phyloP scores from a whole-genome alignment of 768 basidiomycete genomes.

The Suillus variegatus region DNA sequence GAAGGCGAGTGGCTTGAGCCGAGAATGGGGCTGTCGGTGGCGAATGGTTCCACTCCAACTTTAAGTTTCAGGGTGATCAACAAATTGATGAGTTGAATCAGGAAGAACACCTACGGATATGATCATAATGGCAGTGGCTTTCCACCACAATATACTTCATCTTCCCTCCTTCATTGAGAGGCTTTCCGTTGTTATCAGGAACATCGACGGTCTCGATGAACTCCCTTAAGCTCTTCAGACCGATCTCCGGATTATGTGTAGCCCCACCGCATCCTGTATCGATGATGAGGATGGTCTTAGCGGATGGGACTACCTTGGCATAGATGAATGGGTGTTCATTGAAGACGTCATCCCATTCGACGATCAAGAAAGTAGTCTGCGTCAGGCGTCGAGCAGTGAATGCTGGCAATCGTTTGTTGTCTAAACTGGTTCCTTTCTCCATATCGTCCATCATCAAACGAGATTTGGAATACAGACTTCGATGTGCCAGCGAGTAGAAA shows the following conservation, averaged over 20 bases:
- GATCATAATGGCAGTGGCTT: constrained; percentile 61
- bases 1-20: constrained; percentile 48
- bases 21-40: constrained; percentile 46
- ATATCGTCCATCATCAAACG: constrained; percentile 14
- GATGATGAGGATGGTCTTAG: constrained; percentile 46
- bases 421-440: constrained; percentile 8
- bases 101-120: constrained; percentile 46
- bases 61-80: background rate
- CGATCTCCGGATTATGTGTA: constrained; percentile 40
- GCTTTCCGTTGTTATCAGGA: constrained; percentile 41
- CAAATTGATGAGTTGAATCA: background rate
- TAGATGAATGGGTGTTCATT: constrained; percentile 58
- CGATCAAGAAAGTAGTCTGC: constrained; percentile 42
- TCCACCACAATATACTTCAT: constrained; percentile 49
- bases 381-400: constrained; percentile 39
- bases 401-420: constrained; percentile 19
- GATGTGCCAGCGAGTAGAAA: constrained; percentile 8
- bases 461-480: background rate
- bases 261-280: constrained; percentile 59
- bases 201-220: constrained; percentile 51
- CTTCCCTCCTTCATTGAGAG: constrained; percentile 44
- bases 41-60: constrained; percentile 56
- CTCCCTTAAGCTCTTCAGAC: constrained; percentile 44
- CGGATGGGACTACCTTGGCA: constrained; percentile 42
- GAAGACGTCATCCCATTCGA: constrained; percentile 53